Evolutionary conservation across 768 basidiomycete genomes (phyloP).

Genomic region (Suillus brevipes): DNA sequence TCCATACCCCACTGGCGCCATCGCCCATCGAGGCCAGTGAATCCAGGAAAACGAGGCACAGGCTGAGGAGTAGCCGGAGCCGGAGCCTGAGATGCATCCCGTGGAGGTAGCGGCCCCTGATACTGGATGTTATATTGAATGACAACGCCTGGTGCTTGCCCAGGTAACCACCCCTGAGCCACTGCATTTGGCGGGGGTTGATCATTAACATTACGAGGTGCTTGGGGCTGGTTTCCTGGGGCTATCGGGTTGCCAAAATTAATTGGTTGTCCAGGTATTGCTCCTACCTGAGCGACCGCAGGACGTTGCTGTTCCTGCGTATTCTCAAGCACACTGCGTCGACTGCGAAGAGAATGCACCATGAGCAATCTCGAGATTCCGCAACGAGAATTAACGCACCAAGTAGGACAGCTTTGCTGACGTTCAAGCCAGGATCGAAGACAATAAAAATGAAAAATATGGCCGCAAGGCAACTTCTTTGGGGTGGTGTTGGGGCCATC

Average conservation of each 20-base stretch:
- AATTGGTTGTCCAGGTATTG: constrained; percentile 34
- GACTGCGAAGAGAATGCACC: constrained; percentile 41
- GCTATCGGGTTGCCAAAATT: constrained; percentile 28
- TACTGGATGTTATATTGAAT: constrained; percentile 69
- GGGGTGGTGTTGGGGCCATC: constrained; percentile 93
- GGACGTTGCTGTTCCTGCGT: constrained; percentile 33
- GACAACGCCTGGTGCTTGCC: constrained; percentile 47
- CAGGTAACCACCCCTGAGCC: constrained; percentile 37
- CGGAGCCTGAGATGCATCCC: constrained; percentile 14
- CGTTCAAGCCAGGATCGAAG: constrained; percentile 96
- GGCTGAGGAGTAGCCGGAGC: constrained; percentile 38
- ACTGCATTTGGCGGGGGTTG: constrained; percentile 40
- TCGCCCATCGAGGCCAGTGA: constrained; percentile 60
- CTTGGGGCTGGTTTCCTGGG: constrained; percentile 9
- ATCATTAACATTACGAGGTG: constrained; percentile 45
- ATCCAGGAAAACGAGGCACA: constrained; percentile 59
- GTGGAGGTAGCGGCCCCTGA: constrained; percentile 34
- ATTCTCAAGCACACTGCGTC: constrained; percentile 72
- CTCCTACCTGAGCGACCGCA: constrained; percentile 28
- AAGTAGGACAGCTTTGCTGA: constrained; percentile 98
- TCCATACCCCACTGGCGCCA: constrained; percentile 65
- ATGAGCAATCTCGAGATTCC: constrained; percentile 14
- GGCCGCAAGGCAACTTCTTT: constrained; percentile 95
- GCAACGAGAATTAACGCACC: constrained; percentile 51
- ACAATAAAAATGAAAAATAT: constrained; percentile 98